These are phyloP conservation scores for Ganoderma boninense DNA, from an alignment of 1,284 basidiomycete species.

Conservation along the genomic window DNA sequence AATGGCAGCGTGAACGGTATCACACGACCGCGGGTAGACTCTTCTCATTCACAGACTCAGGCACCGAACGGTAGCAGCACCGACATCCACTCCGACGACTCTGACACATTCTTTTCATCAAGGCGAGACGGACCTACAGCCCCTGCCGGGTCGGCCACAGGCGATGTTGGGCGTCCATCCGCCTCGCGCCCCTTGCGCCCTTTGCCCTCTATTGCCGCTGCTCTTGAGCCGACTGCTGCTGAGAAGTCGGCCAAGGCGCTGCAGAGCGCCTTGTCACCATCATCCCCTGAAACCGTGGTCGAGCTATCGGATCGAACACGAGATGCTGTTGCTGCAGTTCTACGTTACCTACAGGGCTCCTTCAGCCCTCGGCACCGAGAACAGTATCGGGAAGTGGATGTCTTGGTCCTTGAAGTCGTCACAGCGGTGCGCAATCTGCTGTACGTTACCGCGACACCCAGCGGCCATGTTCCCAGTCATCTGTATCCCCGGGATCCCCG, in stretches of 20 bases:
- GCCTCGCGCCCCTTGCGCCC: conserved; percentile 20
- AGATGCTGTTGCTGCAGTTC: conserved; percentile 67
- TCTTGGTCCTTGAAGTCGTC: conserved; percentile 71
- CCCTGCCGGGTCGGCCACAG: conserved; percentile 17
- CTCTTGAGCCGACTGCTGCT: conserved; percentile 63
- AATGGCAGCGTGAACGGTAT: conserved; percentile 34
- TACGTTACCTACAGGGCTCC: conserved; percentile 62
- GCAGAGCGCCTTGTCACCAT: conserved; percentile 68
- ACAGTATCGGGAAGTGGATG: conserved; percentile 66
- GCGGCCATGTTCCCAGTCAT: conserved; percentile 66
- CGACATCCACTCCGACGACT: conserved; percentile 79
- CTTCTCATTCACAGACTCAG: conserved; percentile 35
- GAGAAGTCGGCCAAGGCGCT: conserved; percentile 72
- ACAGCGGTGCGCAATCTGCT: conserved; percentile 77
- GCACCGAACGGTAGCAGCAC: conserved; percentile 44
- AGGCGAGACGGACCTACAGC: conserved; percentile 45
- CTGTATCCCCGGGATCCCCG: conserved; percentile 61
- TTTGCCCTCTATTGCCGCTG: conserved; percentile 13
- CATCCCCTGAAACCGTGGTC: conserved; percentile 63
- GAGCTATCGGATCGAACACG: conserved; percentile 66
- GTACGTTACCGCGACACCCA: conserved; percentile 72
- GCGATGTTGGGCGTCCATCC: conserved; percentile 26
- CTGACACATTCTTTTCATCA: conserved; percentile 66
- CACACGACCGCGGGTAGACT: conserved; percentile 43
- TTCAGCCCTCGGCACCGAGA: conserved; percentile 51